phyloP scores from a whole-genome alignment of 176 grass and related monocot species.

The Saccharum spontaneum region DNA sequence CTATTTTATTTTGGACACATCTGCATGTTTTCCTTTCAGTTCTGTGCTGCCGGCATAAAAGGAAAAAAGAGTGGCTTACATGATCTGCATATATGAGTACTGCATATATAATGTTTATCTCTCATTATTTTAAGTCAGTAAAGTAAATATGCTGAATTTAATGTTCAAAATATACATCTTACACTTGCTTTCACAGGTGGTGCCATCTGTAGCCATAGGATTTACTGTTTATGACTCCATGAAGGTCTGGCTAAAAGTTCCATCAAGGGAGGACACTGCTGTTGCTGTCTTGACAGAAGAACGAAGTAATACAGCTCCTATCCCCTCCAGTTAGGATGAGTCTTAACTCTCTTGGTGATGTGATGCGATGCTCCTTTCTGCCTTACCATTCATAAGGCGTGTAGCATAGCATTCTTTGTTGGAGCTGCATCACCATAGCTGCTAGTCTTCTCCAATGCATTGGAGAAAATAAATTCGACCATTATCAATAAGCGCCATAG shows the following conservation, averaged over 20 bases:
- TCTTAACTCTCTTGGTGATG: neutral
- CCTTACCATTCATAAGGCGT: constrained; percentile 36
- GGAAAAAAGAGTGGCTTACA: neutral
- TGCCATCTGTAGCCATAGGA: constrained; percentile 93
- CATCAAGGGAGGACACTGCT: constrained; percentile 68
- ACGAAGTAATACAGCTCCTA: constrained; percentile 48
- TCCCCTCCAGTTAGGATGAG: constrained; percentile 60
- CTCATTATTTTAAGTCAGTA: neutral
- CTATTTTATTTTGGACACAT: neutral
- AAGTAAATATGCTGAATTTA: neutral
- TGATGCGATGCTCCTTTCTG: constrained; percentile 20
- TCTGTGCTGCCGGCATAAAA: neutral
- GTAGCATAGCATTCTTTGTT: constrained; percentile 48
- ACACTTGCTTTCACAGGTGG: constrained; percentile 48
- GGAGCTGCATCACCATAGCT: constrained; percentile 27
- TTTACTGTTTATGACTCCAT: constrained; percentile 92
- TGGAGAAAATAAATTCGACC: constrained; percentile 20
- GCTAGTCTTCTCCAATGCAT: constrained; percentile 18
- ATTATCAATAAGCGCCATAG: constrained; percentile 30
- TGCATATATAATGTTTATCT: neutral
- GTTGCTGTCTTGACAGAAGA: constrained; percentile 53
- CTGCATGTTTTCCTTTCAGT: neutral
- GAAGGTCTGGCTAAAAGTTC: constrained; percentile 85
- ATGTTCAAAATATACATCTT: constrained; percentile 11
- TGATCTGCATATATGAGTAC: neutral